Conservation (phyloP, 2,329 filamentous ascomycete species). For the Colletotrichum ledebouriae region DNA sequence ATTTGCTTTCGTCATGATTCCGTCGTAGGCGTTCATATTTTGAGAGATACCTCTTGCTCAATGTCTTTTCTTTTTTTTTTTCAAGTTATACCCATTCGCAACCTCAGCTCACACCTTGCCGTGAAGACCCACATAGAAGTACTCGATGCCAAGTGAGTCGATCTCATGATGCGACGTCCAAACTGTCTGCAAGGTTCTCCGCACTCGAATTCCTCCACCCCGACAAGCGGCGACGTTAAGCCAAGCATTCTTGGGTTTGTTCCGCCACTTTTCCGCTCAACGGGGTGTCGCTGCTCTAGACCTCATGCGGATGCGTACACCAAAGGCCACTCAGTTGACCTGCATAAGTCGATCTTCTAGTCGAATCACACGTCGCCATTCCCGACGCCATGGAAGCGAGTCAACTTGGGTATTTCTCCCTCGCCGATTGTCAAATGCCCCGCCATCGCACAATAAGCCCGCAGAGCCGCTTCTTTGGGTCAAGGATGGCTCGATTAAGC, state of each 20-base stretch:
- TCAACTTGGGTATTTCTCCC: not conserved
- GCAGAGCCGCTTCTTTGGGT: too few relatives aligned
- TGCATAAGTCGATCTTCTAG: not conserved
- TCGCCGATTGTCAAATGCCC: not conserved
- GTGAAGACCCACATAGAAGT: not conserved
- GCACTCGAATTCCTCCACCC: not conserved
- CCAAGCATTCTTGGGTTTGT: not conserved
- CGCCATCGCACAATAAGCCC: not conserved
- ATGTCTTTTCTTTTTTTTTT: not conserved
- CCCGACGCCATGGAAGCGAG: slow-evolving; percentile 32
- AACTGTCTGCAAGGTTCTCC: not conserved
- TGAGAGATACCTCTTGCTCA: slow-evolving; percentile 40
- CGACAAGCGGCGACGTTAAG: slow-evolving; percentile 28
- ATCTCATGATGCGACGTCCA: slow-evolving; percentile 1
- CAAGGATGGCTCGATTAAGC: too few relatives aligned
- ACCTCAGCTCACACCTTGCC: not conserved
- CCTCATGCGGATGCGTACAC: slow-evolving; percentile 1
- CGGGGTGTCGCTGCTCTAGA: not conserved
- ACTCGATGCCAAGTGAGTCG: not conserved
- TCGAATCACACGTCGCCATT: slow-evolving; percentile 32
- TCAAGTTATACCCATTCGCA: slow-evolving; percentile 11
- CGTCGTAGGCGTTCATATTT: slow-evolving; percentile 37
- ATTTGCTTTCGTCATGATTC: slow-evolving; percentile 23
- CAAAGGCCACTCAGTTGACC: slow-evolving; percentile 13
- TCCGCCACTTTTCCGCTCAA: slow-evolving; percentile 18